phyloP scores from a whole-genome alignment of 257 asterid species.

The Solanum bukasovii region DNA sequence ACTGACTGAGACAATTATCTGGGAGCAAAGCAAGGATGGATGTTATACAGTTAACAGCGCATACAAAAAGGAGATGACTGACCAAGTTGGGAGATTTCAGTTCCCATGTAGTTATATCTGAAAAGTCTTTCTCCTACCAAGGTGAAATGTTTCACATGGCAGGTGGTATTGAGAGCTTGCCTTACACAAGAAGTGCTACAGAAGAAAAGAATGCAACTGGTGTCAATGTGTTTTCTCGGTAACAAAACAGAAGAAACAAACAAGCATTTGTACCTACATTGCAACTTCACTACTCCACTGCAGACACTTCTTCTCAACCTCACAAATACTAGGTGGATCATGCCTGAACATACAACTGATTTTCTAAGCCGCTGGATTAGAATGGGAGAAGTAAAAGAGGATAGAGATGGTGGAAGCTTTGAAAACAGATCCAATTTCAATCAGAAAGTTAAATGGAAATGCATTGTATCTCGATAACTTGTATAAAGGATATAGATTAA shows the following conservation, averaged over 20 bases:
- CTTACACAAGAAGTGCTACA: neutral
- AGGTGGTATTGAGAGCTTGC: neutral
- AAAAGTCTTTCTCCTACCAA: neutral
- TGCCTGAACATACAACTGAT: neutral
- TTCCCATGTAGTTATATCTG: neutral
- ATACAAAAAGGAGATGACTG: neutral
- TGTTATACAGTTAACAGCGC: neutral
- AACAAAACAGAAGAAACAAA: neutral
- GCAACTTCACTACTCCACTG: neutral
- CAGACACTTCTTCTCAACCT: neutral
- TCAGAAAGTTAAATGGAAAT: neutral
- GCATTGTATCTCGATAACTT: neutral
- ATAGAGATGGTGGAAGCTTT: neutral
- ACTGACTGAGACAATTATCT: neutral
- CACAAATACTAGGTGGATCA: neutral
- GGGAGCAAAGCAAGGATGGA: neutral
- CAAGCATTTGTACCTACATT: neutral
- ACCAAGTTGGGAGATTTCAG: neutral
- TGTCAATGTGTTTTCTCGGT: neutral
- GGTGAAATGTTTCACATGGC: neutral
- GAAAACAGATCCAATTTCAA: neutral
- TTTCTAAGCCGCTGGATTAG: neutral
- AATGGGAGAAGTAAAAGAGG: neutral
- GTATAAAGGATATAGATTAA: neutral
- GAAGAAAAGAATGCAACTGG: neutral